phyloP scores from a whole-genome alignment of 306 rosid species.

The Gleditsia sinensis region DNA sequence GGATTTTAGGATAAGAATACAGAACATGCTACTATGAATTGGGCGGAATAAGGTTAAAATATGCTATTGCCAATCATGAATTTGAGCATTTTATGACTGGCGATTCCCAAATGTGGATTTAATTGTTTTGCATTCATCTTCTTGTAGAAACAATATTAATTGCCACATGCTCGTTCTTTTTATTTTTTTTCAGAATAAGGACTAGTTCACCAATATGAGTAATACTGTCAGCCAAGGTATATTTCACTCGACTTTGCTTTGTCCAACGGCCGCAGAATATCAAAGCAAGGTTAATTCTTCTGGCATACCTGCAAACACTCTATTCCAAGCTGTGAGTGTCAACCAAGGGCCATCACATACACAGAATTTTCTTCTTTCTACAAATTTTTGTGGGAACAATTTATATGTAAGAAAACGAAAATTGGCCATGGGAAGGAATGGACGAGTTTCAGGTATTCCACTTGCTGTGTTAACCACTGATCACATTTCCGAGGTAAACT shows the following conservation, averaged over 20 bases:
- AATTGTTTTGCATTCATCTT: constrained; percentile 3
- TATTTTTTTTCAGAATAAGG: constrained; percentile 45
- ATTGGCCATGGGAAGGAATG: constrained; percentile 52
- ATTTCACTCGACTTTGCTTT: constrained; percentile 64
- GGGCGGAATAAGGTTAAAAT: not conserved
- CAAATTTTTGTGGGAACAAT: constrained; percentile 59
- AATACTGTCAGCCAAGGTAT: constrained; percentile 59
- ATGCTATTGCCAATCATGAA: constrained; percentile 8
- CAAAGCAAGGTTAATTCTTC: constrained; percentile 67
- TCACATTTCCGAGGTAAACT: constrained; percentile 60
- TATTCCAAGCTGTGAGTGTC: constrained; percentile 49
- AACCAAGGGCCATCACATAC: constrained; percentile 53
- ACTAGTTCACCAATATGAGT: constrained; percentile 64
- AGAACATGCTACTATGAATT: not conserved
- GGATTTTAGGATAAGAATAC: not conserved
- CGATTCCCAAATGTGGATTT: not conserved
- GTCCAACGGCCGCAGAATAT: constrained; percentile 52
- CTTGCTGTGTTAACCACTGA: constrained; percentile 68
- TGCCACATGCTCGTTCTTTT: constrained; percentile 5
- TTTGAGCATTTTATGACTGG: not conserved
- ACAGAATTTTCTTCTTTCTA: constrained; percentile 48
- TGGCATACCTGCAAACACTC: constrained; percentile 53
- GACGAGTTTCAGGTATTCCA: constrained; percentile 36
- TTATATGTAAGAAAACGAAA: constrained; percentile 54
- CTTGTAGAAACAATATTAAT: not conserved